Evolutionary conservation across 1,139 yeast species (phyloP).

Genomic region (Suhomyces bribrorum): DNA sequence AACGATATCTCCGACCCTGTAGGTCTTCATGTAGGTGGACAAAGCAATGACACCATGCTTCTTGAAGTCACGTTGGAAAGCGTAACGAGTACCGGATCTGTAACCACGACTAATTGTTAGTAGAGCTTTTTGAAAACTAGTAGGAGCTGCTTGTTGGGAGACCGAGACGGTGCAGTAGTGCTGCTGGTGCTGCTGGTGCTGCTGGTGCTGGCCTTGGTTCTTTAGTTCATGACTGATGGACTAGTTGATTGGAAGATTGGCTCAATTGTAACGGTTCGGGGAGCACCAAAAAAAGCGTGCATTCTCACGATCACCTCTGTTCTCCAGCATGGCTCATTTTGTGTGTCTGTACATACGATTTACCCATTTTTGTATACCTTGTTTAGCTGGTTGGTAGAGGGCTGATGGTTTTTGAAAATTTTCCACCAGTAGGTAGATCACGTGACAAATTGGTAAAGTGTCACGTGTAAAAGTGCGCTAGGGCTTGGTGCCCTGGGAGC

Average conservation of each 20-base stretch:
- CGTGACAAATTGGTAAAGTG: neutral
- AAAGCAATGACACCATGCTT: conserved; percentile 94
- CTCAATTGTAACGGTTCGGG: no score
- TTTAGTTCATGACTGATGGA: no score
- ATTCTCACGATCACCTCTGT: neutral
- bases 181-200: no score
- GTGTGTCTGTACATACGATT: conserved; percentile 57
- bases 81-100: conserved; percentile 99
- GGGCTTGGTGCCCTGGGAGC: neutral
- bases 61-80: conserved; percentile 99
- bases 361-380: conserved; percentile 62
- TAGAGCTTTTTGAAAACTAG: conserved; percentile 1
- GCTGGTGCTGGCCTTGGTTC: no score
- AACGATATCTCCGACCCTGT: conserved; percentile 99
- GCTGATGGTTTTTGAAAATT: conserved; percentile 6
- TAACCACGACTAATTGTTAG: conserved; percentile 79
- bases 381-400: neutral
- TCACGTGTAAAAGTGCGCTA: neutral
- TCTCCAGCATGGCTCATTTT: neutral
- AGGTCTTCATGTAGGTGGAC: conserved; percentile 95
- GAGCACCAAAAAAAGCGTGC: no score
- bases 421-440: conserved; percentile 3
- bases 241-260: no score
- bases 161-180: no score
- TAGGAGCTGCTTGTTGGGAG: no score